Conservation (phyloP, 1,139 yeast species). For the Trichomonascaceae sp. region DNA sequence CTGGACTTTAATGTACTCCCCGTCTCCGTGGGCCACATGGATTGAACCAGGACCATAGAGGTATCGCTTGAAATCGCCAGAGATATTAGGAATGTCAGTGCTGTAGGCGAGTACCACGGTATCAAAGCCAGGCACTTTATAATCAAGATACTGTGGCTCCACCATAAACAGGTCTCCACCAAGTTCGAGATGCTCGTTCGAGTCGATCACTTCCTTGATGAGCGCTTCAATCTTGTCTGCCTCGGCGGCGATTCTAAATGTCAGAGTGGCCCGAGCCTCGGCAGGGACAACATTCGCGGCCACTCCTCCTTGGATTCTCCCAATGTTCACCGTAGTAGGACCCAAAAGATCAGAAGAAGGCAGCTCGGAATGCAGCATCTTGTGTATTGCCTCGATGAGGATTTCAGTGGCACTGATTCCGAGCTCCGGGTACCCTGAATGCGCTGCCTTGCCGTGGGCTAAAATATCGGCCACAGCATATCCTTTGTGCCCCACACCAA, state of each 20-base stretch:
- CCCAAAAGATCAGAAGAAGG: conserved; percentile 47
- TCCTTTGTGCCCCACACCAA: conserved; percentile 65
- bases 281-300: conserved; percentile 54
- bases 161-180: conserved; percentile 15
- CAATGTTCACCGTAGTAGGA: conserved; percentile 49
- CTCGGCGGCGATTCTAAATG: conserved; percentile 44
- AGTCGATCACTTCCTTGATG: conserved; percentile 27
- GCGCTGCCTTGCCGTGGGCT: conserved; percentile 48
- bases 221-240: conserved; percentile 27
- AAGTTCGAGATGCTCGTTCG: conserved; percentile 18
- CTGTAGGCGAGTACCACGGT: conserved; percentile 42
- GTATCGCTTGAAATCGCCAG: conserved; percentile 27
- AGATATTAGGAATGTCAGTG: conserved; percentile 51
- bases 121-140: conserved; percentile 52
- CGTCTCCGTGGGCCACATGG: conserved; percentile 49
- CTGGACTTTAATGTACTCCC: conserved; percentile 40
- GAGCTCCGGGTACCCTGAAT: conserved; percentile 58
- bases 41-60: conserved; percentile 63
- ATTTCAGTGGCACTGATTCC: conserved; percentile 53
- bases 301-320: conserved; percentile 45
- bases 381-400: conserved; percentile 37
- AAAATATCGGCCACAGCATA: conserved; percentile 29
- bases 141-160: conserved; percentile 39
- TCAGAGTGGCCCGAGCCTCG: conserved; percentile 35
- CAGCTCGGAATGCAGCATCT: conserved; percentile 27